Evolutionary conservation across 306 rosid species (phyloP).

Genomic region (Arachis stenosperma): DNA sequence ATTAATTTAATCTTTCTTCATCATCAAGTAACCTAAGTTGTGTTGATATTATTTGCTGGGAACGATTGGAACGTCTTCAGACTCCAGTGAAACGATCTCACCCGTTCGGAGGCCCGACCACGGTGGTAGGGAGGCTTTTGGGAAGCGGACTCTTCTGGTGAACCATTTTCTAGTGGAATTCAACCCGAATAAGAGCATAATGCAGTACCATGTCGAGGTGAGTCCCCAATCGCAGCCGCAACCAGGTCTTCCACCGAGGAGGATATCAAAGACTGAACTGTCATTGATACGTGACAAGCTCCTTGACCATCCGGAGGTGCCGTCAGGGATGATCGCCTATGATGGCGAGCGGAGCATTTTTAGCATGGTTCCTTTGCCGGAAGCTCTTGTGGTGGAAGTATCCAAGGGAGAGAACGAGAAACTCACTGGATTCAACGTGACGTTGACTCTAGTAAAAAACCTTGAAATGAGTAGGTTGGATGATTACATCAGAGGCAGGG

Average conservation of each 20-base stretch:
- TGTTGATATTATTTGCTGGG: background rate
- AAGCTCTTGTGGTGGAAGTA: constrained; percentile 47
- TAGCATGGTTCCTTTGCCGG: constrained; percentile 55
- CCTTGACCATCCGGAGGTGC: constrained; percentile 42
- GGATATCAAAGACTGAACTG: constrained; percentile 49
- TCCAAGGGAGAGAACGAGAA: constrained; percentile 49
- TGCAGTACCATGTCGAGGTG: constrained; percentile 62
- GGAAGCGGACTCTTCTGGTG: constrained; percentile 34
- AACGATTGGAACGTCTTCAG: background rate
- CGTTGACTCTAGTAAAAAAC: constrained; percentile 48
- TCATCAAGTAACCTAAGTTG: too few relatives aligned
- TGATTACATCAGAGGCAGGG: constrained; percentile 50
- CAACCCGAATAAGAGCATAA: constrained; percentile 40
- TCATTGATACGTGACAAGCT: constrained; percentile 52
- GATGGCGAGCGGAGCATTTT: constrained; percentile 65
- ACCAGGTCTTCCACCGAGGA: constrained; percentile 43
- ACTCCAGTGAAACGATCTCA: background rate
- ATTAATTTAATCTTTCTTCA: too few relatives aligned
- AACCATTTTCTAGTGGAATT: constrained; percentile 56
- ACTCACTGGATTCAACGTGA: constrained; percentile 38
- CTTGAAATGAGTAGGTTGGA: constrained; percentile 53
- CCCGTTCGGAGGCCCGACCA: constrained; percentile 61
- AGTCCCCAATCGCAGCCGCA: constrained; percentile 35
- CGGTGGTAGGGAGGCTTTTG: constrained; percentile 45
- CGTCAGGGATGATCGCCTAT: constrained; percentile 50